phyloP scores from a whole-genome alignment of 345 rosid genomes.

The Murraya paniculata region DNA sequence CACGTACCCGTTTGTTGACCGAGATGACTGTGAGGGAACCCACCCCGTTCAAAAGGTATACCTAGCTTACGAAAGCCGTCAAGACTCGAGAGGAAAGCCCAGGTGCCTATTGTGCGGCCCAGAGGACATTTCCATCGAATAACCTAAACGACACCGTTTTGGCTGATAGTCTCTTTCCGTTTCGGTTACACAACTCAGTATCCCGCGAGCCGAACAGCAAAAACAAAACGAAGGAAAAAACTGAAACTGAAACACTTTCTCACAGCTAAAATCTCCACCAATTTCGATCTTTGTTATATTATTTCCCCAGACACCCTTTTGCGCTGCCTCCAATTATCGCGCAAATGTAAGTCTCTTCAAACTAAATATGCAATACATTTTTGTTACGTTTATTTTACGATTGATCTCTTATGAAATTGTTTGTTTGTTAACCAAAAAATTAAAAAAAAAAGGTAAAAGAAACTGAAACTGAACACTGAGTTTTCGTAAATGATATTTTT shows the following conservation, averaged over 20 bases:
- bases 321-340: neutral
- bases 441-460: neutral
- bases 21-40: neutral
- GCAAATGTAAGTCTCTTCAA: neutral
- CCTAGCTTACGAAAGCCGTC: neutral
- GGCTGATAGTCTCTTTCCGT: neutral
- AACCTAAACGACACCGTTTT: neutral
- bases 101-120: neutral
- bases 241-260: neutral
- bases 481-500: neutral
- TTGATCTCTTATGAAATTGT: neutral
- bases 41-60: no score
- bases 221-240: neutral
- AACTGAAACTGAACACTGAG: neutral
- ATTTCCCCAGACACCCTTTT: neutral
- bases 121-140: neutral
- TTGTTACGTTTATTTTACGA: neutral
- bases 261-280: neutral
- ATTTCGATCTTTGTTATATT: neutral
- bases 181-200: neutral
- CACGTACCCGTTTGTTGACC: neutral
- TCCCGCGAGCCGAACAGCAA: conserved; percentile 1
- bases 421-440: neutral
- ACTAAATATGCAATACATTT: neutral
- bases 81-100: neutral